Percentiles rank a stretch among this genome's conserved stretches.
phyloP scores from a whole-genome alignment of 2,329 filamentous ascomycete species.

The Ilyonectria robusta region DNA sequence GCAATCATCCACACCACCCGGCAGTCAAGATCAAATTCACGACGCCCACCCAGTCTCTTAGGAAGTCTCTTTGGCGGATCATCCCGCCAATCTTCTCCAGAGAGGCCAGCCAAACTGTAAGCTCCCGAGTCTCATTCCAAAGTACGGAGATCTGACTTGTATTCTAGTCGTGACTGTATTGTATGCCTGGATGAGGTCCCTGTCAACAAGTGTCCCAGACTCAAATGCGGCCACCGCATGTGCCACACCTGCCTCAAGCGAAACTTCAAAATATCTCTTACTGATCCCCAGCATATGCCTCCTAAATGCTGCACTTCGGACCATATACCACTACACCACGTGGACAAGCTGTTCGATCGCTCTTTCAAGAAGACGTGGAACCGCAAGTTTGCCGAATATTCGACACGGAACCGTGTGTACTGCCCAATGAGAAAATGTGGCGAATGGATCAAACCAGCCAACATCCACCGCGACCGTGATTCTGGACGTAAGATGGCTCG shows the following conservation, averaged over 20 bases:
- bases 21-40: slow-evolving; percentile 45
- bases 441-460: slow-evolving; percentile 82
- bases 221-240: slow-evolving; percentile 86
- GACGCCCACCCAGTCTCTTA: slow-evolving; percentile 46
- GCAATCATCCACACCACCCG: slow-evolving; percentile 35
- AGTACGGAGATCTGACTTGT: slow-evolving; percentile 28
- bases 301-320: slow-evolving; percentile 84
- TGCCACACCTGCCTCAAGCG: slow-evolving; percentile 83
- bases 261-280: slow-evolving; percentile 81
- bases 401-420: slow-evolving; percentile 81
- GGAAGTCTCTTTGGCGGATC: slow-evolving; percentile 47
- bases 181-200: slow-evolving; percentile 80
- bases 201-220: slow-evolving; percentile 74
- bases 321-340: slow-evolving; percentile 81
- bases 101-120: slow-evolving; percentile 46
- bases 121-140: slow-evolving; percentile 16
- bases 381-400: slow-evolving; percentile 82
- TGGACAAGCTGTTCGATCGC: slow-evolving; percentile 80
- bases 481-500: slow-evolving; percentile 75
- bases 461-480: slow-evolving; percentile 71
- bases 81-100: slow-evolving; percentile 46
- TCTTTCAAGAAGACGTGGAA: slow-evolving; percentile 87
- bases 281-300: slow-evolving; percentile 86
- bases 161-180: slow-evolving; percentile 76
- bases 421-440: slow-evolving; percentile 82